Conservation (phyloP, 2,329 filamentous ascomycete genomes). For the Venturia effusa region DNA sequence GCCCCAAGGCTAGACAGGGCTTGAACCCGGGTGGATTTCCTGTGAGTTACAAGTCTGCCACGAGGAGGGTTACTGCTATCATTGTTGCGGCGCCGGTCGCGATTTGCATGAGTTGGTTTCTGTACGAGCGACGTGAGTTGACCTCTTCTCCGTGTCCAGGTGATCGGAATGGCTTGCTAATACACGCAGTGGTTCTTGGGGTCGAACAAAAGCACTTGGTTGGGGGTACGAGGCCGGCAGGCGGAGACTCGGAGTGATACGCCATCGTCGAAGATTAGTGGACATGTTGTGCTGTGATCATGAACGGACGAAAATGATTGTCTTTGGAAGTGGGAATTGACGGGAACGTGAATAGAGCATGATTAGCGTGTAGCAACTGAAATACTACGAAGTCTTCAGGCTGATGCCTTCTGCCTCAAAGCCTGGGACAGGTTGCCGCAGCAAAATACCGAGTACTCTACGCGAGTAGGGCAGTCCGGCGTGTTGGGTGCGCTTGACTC, state of each 20-base stretch:
- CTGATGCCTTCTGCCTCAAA: too few species aligned
- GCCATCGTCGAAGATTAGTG: too few species aligned
- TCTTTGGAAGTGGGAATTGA: too few species aligned
- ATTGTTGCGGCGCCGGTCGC: slow-evolving; percentile 10
- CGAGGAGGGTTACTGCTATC: slow-evolving; percentile 8
- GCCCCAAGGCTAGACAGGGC: not conserved
- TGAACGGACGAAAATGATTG: too few species aligned
- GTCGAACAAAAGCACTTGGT: slow-evolving; percentile 6
- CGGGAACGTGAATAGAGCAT: too few species aligned
- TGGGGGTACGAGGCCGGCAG: too few species aligned
- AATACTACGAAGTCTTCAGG: too few species aligned
- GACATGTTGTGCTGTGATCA: too few species aligned
- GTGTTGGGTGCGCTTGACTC: not conserved
- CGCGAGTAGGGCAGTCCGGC: too few species aligned
- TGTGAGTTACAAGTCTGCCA: slow-evolving; percentile 6
- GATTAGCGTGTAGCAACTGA: too few species aligned
- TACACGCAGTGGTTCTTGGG: slow-evolving; percentile 1
- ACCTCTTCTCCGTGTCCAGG: not conserved
- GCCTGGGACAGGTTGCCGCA: not conserved
- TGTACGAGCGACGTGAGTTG: slow-evolving; percentile 10
- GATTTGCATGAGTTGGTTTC: not conserved
- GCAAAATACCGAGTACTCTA: too few species aligned
- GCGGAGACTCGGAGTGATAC: too few species aligned
- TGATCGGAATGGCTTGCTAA: not conserved
- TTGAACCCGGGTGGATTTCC: slow-evolving; percentile 3